Evolutionary conservation across 768 basidiomycete species (phyloP).

Genomic region (Heimioporus sp.): DNA sequence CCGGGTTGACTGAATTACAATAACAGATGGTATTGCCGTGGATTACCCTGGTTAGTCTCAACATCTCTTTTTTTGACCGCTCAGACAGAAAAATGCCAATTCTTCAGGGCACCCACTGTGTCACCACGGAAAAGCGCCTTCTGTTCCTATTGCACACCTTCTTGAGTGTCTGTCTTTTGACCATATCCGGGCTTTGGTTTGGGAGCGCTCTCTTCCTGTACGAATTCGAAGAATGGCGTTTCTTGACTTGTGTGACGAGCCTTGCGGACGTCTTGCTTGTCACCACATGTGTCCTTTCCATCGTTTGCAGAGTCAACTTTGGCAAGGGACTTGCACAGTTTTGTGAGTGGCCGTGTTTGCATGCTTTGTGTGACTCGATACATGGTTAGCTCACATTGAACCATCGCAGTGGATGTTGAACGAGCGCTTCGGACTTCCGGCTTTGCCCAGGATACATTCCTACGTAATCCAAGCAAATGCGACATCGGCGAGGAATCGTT

Average conservation of each 20-base stretch:
- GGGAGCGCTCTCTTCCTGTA: constrained; percentile 37
- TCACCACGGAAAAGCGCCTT: constrained; percentile 42
- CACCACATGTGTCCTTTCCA: constrained; percentile 39
- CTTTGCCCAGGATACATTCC: constrained; percentile 17
- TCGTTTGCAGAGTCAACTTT: constrained; percentile 53
- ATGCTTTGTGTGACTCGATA: too few species aligned
- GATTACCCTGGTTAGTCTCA: constrained; percentile 39
- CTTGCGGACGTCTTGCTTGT: constrained; percentile 41
- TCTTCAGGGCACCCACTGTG: constrained; percentile 47
- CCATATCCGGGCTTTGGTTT: constrained; percentile 43
- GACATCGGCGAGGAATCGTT: background rate
- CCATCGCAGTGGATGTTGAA: constrained; percentile 14
- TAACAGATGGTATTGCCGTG: constrained; percentile 45
- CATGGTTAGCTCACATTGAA: background rate
- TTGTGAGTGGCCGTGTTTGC: constrained; percentile 33
- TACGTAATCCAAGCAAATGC: background rate
- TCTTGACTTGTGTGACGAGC: constrained; percentile 46
- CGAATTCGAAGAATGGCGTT: constrained; percentile 33
- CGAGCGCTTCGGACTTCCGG: constrained; percentile 13
- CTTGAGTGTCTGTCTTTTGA: constrained; percentile 38
- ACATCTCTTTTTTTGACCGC: background rate
- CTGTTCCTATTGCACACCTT: constrained; percentile 39
- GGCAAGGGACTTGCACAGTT: constrained; percentile 54
- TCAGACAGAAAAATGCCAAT: background rate
- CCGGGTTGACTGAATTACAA: background rate